Conservation (phyloP, 768 basidiomycete genomes). For the Lentinula boryana region DNA sequence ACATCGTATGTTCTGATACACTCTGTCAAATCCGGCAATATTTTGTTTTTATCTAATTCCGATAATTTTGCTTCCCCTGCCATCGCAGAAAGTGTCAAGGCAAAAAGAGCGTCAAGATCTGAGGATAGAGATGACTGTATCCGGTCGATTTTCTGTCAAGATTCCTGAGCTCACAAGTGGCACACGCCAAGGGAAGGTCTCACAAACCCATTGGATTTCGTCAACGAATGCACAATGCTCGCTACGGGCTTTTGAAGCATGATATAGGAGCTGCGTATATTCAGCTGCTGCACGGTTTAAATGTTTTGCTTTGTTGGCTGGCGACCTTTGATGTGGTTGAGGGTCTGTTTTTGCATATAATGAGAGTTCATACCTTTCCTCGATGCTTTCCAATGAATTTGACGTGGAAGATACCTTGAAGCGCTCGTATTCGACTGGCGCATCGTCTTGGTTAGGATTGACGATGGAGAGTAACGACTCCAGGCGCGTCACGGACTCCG, state of each 20-base stretch:
- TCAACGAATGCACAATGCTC: conserved; percentile 79
- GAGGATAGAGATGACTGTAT: conserved; percentile 81
- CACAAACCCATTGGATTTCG: conserved; percentile 79
- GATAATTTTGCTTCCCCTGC: conserved; percentile 42
- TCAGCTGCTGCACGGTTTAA: conserved; percentile 82
- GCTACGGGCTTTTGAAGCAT: conserved; percentile 71
- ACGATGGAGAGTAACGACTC: conserved; percentile 79
- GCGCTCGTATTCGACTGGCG: conserved; percentile 21
- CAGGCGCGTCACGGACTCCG: conserved; percentile 83
- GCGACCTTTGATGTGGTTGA: conserved; percentile 32
- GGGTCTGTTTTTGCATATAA: neutral
- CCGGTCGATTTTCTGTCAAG: conserved; percentile 63
- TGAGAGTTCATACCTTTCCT: conserved; percentile 21
- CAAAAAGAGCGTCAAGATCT: conserved; percentile 82
- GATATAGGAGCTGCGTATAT: conserved; percentile 90
- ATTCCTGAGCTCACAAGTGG: neutral
- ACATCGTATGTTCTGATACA: conserved; percentile 76
- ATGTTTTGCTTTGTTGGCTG: conserved; percentile 69
- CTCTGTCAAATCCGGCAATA: conserved; percentile 64
- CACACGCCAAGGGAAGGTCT: conserved; percentile 10
- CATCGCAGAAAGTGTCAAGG: conserved; percentile 48
- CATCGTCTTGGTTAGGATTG: conserved; percentile 37
- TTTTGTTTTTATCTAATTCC: conserved; percentile 62
- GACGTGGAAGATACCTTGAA: neutral
- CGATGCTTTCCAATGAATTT: conserved; percentile 12